phyloP scores from a whole-genome alignment of 345 rosid species.

The Cardamine occulta region DNA sequence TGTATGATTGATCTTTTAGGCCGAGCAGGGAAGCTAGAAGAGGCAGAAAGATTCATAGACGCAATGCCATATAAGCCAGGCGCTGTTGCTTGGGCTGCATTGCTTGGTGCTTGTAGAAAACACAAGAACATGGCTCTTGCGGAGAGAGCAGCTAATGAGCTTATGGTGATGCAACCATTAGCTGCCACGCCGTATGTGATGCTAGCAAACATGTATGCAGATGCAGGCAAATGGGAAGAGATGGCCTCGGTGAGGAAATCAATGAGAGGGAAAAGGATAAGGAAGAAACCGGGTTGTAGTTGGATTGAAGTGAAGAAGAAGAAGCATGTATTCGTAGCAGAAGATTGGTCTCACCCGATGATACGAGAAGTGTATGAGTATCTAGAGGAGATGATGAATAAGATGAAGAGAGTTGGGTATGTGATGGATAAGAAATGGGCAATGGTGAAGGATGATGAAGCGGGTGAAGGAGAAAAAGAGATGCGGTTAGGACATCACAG shows the following conservation, averaged over 20 bases:
- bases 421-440: slow-evolving; percentile 78
- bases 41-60: slow-evolving; percentile 77
- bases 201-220: slow-evolving; percentile 77
- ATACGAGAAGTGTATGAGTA: slow-evolving; percentile 60
- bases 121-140: slow-evolving; percentile 74
- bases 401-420: slow-evolving; percentile 73
- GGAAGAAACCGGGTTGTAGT: slow-evolving; percentile 89
- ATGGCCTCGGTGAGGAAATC: slow-evolving; percentile 63
- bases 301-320: slow-evolving; percentile 80
- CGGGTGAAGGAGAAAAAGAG: slow-evolving; percentile 62
- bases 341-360: slow-evolving; percentile 83
- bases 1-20: slow-evolving; percentile 91
- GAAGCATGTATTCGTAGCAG: slow-evolving; percentile 78
- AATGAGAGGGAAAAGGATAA: slow-evolving; percentile 77
- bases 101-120: slow-evolving; percentile 81
- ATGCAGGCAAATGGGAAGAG: slow-evolving; percentile 76
- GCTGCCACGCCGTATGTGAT: slow-evolving; percentile 84
- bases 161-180: slow-evolving; percentile 66
- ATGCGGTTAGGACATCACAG: slow-evolving; percentile 70
- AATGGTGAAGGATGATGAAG: slow-evolving; percentile 63
- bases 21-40: slow-evolving; percentile 75
- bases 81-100: slow-evolving; percentile 71
- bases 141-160: slow-evolving; percentile 66
- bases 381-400: slow-evolving; percentile 65
- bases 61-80: slow-evolving; percentile 75